Percentiles rank a stretch among this genome's conserved stretches.
These are phyloP conservation scores for Hordeum vulgare DNA, from an alignment of 176 grass and related monocot genomes.

Conservation along the genomic window DNA sequence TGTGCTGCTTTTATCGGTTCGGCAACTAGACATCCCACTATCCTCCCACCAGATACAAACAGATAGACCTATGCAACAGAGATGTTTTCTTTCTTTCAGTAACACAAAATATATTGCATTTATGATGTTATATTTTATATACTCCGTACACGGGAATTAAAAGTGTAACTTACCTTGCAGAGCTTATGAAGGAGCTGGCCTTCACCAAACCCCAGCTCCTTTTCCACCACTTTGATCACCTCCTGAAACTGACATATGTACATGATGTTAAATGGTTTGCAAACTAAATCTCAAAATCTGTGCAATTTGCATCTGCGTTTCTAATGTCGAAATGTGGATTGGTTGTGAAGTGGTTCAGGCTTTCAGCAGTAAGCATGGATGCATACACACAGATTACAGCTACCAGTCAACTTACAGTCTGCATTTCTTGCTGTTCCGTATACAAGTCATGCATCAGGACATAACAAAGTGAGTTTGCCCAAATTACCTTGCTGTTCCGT, in stretches of 20 bases:
- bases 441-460: not conserved
- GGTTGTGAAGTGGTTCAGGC: not conserved
- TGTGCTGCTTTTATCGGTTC: conserved; percentile 85
- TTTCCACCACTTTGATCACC: conserved; percentile 63
- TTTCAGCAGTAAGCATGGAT: not conserved
- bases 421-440: no score
- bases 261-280: not conserved
- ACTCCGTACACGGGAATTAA: not conserved
- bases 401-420: not conserved
- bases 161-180: conserved; percentile 54
- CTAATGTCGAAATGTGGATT: not conserved
- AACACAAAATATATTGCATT: not conserved
- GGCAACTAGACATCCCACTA: conserved; percentile 71
- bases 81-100: not conserved
- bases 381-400: not conserved
- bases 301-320: not conserved
- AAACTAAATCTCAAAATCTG: not conserved
- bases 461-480: not conserved
- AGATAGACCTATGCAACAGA: conserved; percentile 64
- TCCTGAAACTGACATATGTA: conserved; percentile 54
- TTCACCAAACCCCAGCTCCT: conserved; percentile 73
- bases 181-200: conserved; percentile 62
- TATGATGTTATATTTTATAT: not conserved
- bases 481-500: conserved; percentile 47
- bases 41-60: conserved; percentile 71